These are phyloP conservation scores for Sporothrix humicola DNA, from an alignment of 2,329 filamentous ascomycete genomes.

Conservation along the genomic window DNA sequence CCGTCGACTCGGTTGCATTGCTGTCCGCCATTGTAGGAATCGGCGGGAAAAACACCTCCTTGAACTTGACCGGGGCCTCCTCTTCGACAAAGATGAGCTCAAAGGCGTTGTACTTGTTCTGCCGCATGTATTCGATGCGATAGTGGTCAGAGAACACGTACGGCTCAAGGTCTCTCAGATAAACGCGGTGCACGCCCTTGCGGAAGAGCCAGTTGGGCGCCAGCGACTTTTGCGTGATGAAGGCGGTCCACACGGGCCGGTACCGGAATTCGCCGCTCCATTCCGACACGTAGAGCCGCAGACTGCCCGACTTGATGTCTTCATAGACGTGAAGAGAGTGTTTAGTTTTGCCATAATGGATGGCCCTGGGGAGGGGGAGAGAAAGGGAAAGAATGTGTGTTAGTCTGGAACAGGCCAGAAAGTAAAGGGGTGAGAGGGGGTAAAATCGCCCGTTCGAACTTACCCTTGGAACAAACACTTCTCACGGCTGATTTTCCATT, in stretches of 20 bases:
- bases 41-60: conserved; percentile 48
- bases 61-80: conserved; percentile 51
- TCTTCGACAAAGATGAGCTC: conserved; percentile 57
- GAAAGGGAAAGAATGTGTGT: background rate
- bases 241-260: conserved; percentile 69
- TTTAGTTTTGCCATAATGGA: conserved; percentile 60
- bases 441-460: background rate
- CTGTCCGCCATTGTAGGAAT: background rate
- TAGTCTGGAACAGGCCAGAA: background rate
- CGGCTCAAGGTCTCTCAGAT: conserved; percentile 60
- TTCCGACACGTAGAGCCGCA: conserved; percentile 62
- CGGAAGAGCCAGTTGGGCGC: conserved; percentile 59
- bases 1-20: conserved; percentile 22
- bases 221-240: conserved; percentile 59
- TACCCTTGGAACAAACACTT: conserved; percentile 63
- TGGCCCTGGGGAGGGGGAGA: conserved; percentile 50
- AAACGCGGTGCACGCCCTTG: conserved; percentile 54
- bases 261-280: conserved; percentile 59
- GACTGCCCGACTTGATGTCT: conserved; percentile 54
- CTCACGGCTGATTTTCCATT: conserved; percentile 57
- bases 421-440: no score
- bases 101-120: conserved; percentile 55
- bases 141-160: conserved; percentile 66
- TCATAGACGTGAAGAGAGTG: conserved; percentile 61
- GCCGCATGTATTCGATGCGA: conserved; percentile 58